phyloP scores from a whole-genome alignment of 768 basidiomycete genomes.

The Kwoniella sp. region DNA sequence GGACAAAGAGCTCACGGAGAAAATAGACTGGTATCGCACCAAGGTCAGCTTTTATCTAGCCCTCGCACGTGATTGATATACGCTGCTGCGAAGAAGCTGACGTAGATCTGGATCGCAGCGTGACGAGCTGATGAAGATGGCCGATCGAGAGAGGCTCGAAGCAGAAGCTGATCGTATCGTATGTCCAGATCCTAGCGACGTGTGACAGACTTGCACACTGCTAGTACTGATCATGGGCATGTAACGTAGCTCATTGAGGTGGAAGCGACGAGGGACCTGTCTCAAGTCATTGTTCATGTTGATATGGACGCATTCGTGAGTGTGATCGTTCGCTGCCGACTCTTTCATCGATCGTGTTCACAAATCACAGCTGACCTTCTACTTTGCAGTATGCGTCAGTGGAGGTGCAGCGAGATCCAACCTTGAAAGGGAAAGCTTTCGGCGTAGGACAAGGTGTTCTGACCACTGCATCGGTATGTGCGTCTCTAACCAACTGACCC shows the following conservation, averaged over 20 bases:
- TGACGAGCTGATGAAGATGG: constrained; percentile 34
- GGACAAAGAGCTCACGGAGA: constrained; percentile 78
- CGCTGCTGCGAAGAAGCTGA: constrained; percentile 58
- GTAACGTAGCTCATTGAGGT: constrained; percentile 63
- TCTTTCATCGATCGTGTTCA: not conserved
- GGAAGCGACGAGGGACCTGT: constrained; percentile 74
- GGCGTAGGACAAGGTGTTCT: constrained; percentile 81
- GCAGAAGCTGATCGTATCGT: constrained; percentile 71
- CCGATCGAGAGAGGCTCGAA: constrained; percentile 65
- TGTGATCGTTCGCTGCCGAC: constrained; percentile 58
- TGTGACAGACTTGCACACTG: too few relatives aligned
- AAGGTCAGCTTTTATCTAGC: constrained; percentile 45
- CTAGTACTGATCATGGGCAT: constrained; percentile 6
- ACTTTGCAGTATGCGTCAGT: constrained; percentile 58
- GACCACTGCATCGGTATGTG: constrained; percentile 66
- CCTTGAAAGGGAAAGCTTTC: constrained; percentile 58
- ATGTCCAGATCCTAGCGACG: constrained; percentile 46
- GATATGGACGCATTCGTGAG: constrained; percentile 87
- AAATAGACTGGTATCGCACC: constrained; percentile 71
- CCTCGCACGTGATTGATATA: not conserved
- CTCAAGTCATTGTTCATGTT: constrained; percentile 84
- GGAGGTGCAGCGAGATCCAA: constrained; percentile 50
- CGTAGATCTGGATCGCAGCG: constrained; percentile 62
- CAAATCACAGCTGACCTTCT: constrained; percentile 43
- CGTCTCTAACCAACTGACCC: not conserved